These are phyloP conservation scores for Tagetes erecta DNA, from an alignment of 129 eudicot genomes.

Conservation along the genomic window DNA sequence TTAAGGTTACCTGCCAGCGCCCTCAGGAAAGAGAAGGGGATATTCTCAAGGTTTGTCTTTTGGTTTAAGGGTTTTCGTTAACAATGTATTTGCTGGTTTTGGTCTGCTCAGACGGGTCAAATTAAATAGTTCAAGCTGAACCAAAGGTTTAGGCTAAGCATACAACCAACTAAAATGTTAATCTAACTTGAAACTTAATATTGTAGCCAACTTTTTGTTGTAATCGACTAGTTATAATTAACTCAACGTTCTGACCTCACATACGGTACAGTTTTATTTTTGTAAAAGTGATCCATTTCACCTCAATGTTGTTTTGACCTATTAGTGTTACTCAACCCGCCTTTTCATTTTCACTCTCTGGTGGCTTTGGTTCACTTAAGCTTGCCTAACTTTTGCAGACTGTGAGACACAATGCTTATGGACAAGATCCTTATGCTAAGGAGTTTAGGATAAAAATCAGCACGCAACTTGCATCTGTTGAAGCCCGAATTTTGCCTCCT, in stretches of 20 bases:
- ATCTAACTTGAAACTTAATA: neutral
- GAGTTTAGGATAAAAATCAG: conserved; percentile 94
- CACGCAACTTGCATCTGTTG: conserved; percentile 78
- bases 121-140: neutral
- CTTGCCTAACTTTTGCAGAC: conserved; percentile 52
- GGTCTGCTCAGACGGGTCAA: neutral
- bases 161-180: neutral
- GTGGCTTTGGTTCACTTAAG: neutral
- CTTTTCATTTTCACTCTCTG: neutral
- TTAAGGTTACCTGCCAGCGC: conserved; percentile 92
- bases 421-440: conserved; percentile 72
- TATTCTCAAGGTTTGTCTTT: conserved; percentile 67
- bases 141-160: neutral
- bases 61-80: neutral
- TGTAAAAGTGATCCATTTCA: neutral
- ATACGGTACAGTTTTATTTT: neutral
- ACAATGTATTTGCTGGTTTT: neutral
- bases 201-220: neutral
- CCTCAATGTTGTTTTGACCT: too few relatives aligned
- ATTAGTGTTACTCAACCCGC: too few relatives aligned
- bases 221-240: neutral
- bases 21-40: conserved; percentile 85
- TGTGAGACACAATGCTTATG: conserved; percentile 81
- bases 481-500: conserved; percentile 89
- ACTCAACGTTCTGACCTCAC: neutral